Percentiles rank a stretch among this genome's conserved stretches.
phyloP scores from a whole-genome alignment of 345 rosid species.

The Linum lewisii region DNA sequence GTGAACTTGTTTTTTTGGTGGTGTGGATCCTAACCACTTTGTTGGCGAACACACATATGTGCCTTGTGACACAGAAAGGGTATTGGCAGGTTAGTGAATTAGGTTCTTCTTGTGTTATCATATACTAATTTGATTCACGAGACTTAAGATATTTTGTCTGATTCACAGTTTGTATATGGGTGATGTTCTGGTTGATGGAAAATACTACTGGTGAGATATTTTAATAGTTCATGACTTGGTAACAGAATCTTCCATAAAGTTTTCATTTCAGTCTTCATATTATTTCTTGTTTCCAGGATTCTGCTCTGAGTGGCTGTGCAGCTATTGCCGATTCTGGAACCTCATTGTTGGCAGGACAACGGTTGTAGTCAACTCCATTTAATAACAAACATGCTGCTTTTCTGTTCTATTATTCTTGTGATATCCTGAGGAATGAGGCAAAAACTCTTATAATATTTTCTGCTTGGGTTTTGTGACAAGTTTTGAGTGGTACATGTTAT shows the following conservation, averaged over 20 bases:
- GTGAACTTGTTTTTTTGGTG: slow-evolving; percentile 91
- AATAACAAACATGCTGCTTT: neutral
- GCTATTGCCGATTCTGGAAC: slow-evolving; percentile 99
- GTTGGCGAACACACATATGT: slow-evolving; percentile 85
- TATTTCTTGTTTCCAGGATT: slow-evolving; percentile 35
- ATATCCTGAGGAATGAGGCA: neutral
- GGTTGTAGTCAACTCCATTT: slow-evolving; percentile 23
- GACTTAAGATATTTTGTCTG: neutral
- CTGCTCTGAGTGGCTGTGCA: slow-evolving; percentile 53
- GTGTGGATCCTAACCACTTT: slow-evolving; percentile 61
- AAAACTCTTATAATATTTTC: no score
- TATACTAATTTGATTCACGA: neutral
- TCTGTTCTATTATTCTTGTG: neutral
- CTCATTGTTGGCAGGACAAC: slow-evolving; percentile 84
- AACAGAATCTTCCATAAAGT: neutral
- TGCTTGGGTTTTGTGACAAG: neutral
- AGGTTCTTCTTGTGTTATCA: neutral
- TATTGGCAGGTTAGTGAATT: slow-evolving; percentile 89
- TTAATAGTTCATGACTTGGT: neutral
- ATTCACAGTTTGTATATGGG: slow-evolving; percentile 79
- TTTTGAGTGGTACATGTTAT: neutral
- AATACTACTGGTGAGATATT: slow-evolving; percentile 62
- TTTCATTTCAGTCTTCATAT: slow-evolving; percentile 8
- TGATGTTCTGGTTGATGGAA: slow-evolving; percentile 66
- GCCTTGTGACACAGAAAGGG: slow-evolving; percentile 79